phyloP scores from a whole-genome alignment of 2,329 filamentous ascomycete species.

The Monilinia polystroma region DNA sequence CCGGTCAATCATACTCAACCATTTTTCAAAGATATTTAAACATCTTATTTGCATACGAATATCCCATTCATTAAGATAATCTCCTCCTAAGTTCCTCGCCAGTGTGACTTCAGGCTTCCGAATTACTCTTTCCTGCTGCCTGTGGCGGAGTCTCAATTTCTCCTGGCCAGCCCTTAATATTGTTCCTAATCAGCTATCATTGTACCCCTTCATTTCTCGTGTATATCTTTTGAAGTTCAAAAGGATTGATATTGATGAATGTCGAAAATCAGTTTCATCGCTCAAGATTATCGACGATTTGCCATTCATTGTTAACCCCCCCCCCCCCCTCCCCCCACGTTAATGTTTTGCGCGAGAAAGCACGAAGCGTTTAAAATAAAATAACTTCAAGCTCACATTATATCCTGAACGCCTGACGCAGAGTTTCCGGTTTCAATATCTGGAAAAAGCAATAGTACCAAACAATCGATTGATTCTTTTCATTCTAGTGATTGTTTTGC shows the following conservation, averaged over 20 bases:
- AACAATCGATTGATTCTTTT: background rate
- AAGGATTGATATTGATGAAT: background rate
- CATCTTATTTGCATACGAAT: background rate
- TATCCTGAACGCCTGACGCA: background rate
- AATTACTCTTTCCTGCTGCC: conserved; percentile 23
- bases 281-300: background rate
- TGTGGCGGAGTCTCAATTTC: conserved; percentile 18
- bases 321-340: background rate
- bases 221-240: conserved; percentile 2
- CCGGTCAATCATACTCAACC: background rate
- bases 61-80: conserved; percentile 1
- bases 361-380: background rate
- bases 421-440: background rate
- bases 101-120: conserved; percentile 21
- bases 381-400: background rate
- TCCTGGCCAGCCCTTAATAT: conserved; percentile 5
- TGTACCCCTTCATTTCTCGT: background rate
- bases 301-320: background rate
- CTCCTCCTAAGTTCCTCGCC: background rate
- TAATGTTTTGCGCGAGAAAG: background rate
- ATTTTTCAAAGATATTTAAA: background rate
- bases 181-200: conserved; percentile 5
- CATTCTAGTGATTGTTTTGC: background rate
- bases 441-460: background rate
- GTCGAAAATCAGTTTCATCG: background rate